Evolutionary conservation across 2,329 filamentous ascomycete species (phyloP), one percentile per base, ranked within the genome.

Genomic region (Diaporthe ilicicola): DNA sequence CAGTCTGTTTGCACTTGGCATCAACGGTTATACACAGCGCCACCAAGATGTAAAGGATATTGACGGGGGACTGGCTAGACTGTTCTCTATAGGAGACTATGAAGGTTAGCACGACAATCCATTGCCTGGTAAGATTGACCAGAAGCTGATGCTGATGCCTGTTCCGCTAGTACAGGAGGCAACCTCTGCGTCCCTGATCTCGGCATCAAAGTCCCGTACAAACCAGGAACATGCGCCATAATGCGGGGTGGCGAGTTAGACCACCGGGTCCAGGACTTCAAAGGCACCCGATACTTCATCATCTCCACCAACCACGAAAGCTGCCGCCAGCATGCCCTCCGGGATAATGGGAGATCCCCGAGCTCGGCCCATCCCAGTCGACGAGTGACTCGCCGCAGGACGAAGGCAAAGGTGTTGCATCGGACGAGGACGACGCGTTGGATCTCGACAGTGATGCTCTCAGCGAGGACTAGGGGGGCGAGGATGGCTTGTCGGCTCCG

Each of bases 241-340:
- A 50, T 75, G 7, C 65, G 72, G 13, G 74, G 72, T 9, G 55
- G 48, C 6, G 53, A 37, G 10, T 51, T 75, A 15, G 72, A 75
- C 17, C 74, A 75, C 50, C 62, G 74, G 4, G 72, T 74, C 6
- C 29, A 48, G 1, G 70, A 75, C 53, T 74, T 71, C 65, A 39
- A 62, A 7, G 70, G 74, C 3, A 67, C 44, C 12, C 69, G 72
- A 3, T 75, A 65, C 70, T 75, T 75, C 56, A 34, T 75, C 9
- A 73, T 76, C 24, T 69, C 74, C 12, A 73, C 74, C 12, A 75
- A 74, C 48, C 72, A 74, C 42, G 68, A 74, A 54, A 74, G 66
- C 50, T 37, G 64, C 51, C 62, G 34, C 53, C 42, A 65, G n/a
- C 27, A 69, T 39, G 66, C 62, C 24, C 62, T 53, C 22, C 48